Evolutionary conservation across 805 yeast species (phyloP).

Genomic region (Ogataea salicorniae): DNA sequence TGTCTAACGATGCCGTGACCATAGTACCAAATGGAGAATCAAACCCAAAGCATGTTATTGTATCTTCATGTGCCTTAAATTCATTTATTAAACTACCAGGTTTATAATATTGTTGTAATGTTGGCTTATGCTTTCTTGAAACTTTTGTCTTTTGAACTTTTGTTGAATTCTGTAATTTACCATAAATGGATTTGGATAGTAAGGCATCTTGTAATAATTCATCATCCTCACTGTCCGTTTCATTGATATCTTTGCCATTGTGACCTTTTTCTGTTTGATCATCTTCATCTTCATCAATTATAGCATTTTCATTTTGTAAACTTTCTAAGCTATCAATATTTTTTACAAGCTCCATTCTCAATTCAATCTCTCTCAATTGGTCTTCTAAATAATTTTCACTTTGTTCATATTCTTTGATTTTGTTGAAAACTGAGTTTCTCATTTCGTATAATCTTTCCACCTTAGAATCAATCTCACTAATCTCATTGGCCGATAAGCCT

Average conservation of each 20-base stretch:
- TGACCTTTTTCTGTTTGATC: slow-evolving; percentile 7
- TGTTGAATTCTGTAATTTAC: slow-evolving; percentile 36
- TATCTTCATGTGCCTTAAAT: slow-evolving; percentile 47
- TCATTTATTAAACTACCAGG: slow-evolving; percentile 51
- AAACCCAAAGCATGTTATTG: slow-evolving; percentile 57
- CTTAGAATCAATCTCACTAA: slow-evolving; percentile 56
- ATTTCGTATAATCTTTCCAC: slow-evolving; percentile 45
- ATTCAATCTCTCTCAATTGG: slow-evolving; percentile 38
- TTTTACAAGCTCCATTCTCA: slow-evolving; percentile 38
- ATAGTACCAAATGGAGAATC: slow-evolving; percentile 71
- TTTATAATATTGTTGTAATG: slow-evolving; percentile 58
- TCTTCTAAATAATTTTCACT: slow-evolving; percentile 53
- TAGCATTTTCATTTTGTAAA: slow-evolving; percentile 2
- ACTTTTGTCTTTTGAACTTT: slow-evolving; percentile 13
- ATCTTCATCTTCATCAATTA: slow-evolving; percentile 11
- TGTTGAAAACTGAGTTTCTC: slow-evolving; percentile 51
- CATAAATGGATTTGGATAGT: slow-evolving; percentile 40
- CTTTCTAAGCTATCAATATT: slow-evolving; percentile 29
- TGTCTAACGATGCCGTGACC: slow-evolving; percentile 75
- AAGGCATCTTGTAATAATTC: slow-evolving; percentile 25
- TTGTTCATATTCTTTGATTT: slow-evolving; percentile 56
- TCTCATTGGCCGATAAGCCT: slow-evolving; percentile 58
- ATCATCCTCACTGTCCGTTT: slow-evolving; percentile 9
- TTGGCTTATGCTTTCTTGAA: slow-evolving; percentile 50
- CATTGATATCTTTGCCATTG: background rate